These are phyloP conservation scores for Diaporthe vexans DNA, from an alignment of 2,329 filamentous ascomycete genomes.

Conservation along the genomic window DNA sequence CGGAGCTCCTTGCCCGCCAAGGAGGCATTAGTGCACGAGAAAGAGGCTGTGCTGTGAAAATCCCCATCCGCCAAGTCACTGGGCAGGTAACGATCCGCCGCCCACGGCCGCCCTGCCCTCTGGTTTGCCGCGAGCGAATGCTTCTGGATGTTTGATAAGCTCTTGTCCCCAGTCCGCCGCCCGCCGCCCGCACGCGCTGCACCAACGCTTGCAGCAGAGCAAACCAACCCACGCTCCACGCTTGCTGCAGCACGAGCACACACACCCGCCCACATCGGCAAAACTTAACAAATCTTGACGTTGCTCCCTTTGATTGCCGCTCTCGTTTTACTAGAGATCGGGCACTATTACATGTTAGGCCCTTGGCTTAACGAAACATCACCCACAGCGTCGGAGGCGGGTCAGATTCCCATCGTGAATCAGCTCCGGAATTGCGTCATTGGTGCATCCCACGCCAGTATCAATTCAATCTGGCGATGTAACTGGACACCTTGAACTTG, in stretches of 20 bases:
- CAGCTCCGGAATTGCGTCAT: constrained; percentile 24
- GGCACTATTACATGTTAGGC: constrained; percentile 25
- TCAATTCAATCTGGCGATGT: neutral
- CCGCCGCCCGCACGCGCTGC: neutral
- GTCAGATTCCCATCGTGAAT: neutral
- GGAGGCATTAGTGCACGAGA: constrained; percentile 14
- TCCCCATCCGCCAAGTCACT: constrained; percentile 35
- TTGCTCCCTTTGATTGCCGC: neutral
- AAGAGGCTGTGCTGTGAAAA: constrained; percentile 33
- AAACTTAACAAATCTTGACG: constrained; percentile 9
- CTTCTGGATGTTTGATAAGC: constrained; percentile 27
- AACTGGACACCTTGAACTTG: neutral
- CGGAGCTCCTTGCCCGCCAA: constrained; percentile 21
- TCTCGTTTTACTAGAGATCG: constrained; percentile 1
- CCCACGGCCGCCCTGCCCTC: neutral
- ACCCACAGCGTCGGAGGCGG: neutral
- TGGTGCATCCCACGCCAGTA: neutral
- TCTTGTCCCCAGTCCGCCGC: neutral
- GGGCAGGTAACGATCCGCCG: constrained; percentile 23
- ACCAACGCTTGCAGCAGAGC: neutral
- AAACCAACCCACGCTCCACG: too few relatives aligned
- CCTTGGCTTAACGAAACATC: constrained; percentile 29
- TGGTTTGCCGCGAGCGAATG: constrained; percentile 9
- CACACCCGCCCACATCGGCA: constrained; percentile 24
- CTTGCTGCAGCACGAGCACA: too few relatives aligned